Base-by-base conservation (phyloP, 768 basidiomycete genomes). In the Clitopilus hobsonii region DNA sequence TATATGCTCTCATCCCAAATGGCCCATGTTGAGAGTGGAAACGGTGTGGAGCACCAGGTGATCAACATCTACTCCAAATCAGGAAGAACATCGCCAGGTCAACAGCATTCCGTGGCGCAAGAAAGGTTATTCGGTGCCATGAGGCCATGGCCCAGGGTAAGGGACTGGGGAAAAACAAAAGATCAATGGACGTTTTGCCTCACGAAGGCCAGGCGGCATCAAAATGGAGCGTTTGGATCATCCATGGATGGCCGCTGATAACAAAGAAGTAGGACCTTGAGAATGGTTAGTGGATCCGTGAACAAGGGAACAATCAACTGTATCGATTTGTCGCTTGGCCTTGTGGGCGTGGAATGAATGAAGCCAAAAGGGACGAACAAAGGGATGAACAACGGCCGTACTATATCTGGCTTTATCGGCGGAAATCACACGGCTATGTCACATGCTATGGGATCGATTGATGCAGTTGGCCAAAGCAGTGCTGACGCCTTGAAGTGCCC, bases 31-130 rank as follows among this genome's bases (percentile, higher is more conserved):
- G 22, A 20, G n/a, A 20, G n/a, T 36, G 14, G 18, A 20, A 45
- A 45, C 10, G 41, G 41, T 45, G 41, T 45, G 41, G 41, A 20
- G 41, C 18, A 20, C 14, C 41, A 16, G 11, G 22, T 23, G 41
- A 45, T 45, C 41, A 45, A 11, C n/a, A 36, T 36, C 41, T 45
- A 18, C 22, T 16, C 41, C 41, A 10, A 45, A 45, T 45, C 22
- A 3, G n/a, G 41, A 45, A 45, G 41, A 45, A 45, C 22, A 23
- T 45, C 41, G 5, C 41, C 18, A 45, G 18, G 41, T 20, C 41
- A 45, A 45, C 41, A 45, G 41, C 41, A 45, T 45, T 45, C 22
- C 41, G 41, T 45, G 41, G 41, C 41, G 41, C 41, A 45, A 45
- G 30, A 45, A 45, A 45, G 18, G 22, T 18, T 20, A 20, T 45